phyloP scores from a whole-genome alignment of 148 eudicot genomes.

The Polygonum maritimum region DNA sequence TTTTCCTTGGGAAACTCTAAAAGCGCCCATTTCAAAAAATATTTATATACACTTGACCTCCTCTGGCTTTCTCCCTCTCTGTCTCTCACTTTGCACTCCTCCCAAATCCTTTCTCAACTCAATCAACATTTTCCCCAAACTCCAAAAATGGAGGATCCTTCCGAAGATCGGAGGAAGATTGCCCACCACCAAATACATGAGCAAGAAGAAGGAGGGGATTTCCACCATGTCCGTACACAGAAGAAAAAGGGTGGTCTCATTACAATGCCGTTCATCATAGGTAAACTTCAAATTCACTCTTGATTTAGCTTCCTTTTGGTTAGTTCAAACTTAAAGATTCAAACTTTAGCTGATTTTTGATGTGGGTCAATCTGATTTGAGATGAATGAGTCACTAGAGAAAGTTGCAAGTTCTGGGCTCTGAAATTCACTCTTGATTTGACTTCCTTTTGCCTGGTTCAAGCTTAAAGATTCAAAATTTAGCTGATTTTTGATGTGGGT shows the following conservation, averaged over 20 bases:
- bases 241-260: constrained; percentile 62
- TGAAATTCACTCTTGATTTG: too few species aligned
- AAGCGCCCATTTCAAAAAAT: constrained; percentile 4
- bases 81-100: not conserved
- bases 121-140: not conserved
- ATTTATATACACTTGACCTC: constrained; percentile 6
- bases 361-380: not conserved
- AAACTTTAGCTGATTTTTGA: too few species aligned
- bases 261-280: constrained; percentile 92
- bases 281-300: constrained; percentile 19
- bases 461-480: too few species aligned
- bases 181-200: constrained; percentile 4
- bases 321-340: too few species aligned
- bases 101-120: not conserved
- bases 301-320: not conserved
- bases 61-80: constrained; percentile 8
- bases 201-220: constrained; percentile 5
- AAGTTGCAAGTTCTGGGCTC: constrained; percentile 74
- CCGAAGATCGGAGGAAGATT: constrained; percentile 20
- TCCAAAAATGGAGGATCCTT: constrained; percentile 27
- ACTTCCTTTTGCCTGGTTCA: too few species aligned
- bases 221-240: constrained; percentile 4
- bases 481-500: too few species aligned
- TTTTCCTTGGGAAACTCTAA: not conserved
- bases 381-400: constrained; percentile 85